Conservation (phyloP, 306 rosid genomes). For the Mimosa pudica region DNA sequence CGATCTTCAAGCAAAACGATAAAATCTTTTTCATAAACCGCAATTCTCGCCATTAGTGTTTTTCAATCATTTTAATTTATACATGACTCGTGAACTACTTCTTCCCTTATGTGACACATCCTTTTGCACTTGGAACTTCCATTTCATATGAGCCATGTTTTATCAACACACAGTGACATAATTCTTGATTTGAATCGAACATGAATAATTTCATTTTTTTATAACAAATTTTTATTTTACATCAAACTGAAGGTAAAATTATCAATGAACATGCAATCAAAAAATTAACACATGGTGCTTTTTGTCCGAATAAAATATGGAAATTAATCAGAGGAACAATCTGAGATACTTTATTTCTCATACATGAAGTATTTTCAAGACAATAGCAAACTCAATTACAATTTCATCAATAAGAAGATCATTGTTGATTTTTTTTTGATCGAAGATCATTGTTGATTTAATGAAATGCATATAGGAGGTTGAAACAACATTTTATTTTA, state of each 20-base stretch:
- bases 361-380: background rate
- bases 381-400: background rate
- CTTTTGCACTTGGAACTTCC: background rate
- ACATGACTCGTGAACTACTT: conserved; percentile 16
- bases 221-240: no score
- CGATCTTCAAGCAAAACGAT: conserved; percentile 53
- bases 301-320: no score
- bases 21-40: conserved; percentile 41
- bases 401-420: background rate
- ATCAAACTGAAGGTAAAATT: background rate
- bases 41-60: conserved; percentile 56
- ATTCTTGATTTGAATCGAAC: no score
- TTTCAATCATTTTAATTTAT: conserved; percentile 19
- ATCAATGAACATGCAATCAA: background rate
- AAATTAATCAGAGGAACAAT: no score
- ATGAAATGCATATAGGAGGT: background rate
- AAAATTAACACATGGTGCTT: background rate
- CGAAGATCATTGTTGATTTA: background rate
- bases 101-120: background rate
- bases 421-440: no score
- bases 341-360: background rate
- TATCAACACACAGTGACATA: background rate
- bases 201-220: no score
- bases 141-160: background rate
- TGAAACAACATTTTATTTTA: background rate